phyloP scores from a whole-genome alignment of 2,329 filamentous ascomycete genomes.

The Aspergillus caelatus region DNA sequence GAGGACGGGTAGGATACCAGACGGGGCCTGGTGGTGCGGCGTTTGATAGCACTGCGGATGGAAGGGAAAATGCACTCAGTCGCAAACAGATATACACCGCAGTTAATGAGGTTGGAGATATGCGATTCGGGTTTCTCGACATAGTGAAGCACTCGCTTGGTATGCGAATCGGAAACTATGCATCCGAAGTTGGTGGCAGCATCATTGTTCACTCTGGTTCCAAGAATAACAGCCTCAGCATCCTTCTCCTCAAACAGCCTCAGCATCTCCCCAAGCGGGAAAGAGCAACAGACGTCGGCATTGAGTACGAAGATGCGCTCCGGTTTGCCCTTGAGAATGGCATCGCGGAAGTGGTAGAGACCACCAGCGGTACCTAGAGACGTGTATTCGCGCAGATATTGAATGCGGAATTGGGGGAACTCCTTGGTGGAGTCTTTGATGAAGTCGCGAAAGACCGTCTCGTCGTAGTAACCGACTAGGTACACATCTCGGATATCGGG shows the following conservation, averaged over 20 bases:
- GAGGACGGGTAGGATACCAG: conserved; percentile 94
- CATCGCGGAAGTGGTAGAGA: conserved; percentile 98
- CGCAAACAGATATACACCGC: conserved; percentile 95
- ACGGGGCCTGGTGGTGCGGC: conserved; percentile 85
- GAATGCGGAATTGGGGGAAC: conserved; percentile 86
- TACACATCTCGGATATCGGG: conserved; percentile 93
- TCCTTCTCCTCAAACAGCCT: conserved; percentile 92
- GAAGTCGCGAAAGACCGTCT: conserved; percentile 94
- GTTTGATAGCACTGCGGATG: conserved; percentile 93
- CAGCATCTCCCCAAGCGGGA: conserved; percentile 94
- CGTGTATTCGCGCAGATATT: conserved; percentile 97
- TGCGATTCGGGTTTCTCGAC: conserved; percentile 98
- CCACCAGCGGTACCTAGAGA: conserved; percentile 94
- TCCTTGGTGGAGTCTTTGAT: conserved; percentile 86
- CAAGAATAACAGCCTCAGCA: conserved; percentile 93
- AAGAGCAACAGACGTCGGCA: conserved; percentile 97
- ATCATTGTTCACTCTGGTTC: conserved; percentile 87
- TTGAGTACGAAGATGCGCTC: conserved; percentile 97
- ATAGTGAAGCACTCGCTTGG: conserved; percentile 94
- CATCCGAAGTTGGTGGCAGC: conserved; percentile 96
- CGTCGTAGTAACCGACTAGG: conserved; percentile 98
- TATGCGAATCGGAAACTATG: conserved; percentile 92
- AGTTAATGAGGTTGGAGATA: conserved; percentile 99
- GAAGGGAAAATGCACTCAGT: conserved; percentile 96
- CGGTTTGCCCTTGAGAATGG: conserved; percentile 92